These are phyloP conservation scores for Bacterosira constricta DNA, from an alignment of 108 stramenopile genomes.

Conservation along the genomic window DNA sequence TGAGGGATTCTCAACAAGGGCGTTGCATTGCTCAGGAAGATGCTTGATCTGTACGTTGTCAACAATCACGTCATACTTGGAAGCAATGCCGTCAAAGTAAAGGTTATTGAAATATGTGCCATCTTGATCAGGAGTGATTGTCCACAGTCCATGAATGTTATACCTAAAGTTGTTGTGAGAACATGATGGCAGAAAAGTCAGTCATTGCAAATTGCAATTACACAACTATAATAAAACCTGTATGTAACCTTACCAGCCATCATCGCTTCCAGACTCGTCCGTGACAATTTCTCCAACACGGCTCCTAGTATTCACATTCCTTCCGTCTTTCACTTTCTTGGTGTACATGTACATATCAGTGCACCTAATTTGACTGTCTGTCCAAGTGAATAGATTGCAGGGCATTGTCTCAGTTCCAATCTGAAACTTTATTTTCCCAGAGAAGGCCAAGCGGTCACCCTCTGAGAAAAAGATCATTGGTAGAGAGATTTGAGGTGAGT, in stretches of 20 bases:
- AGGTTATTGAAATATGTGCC: conserved; percentile 22
- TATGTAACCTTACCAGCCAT: conserved; percentile 39
- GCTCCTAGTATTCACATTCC: neutral
- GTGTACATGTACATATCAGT: conserved; percentile 33
- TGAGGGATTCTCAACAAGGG: conserved; percentile 37
- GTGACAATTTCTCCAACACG: conserved; percentile 25
- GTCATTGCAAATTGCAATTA: neutral
- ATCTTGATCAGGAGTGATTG: conserved; percentile 6
- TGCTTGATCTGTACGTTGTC: conserved; percentile 35
- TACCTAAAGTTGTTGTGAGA: conserved; percentile 16
- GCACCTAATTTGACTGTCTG: conserved; percentile 23
- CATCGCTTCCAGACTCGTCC: conserved; percentile 31
- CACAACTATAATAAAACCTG: neutral
- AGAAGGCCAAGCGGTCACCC: conserved; percentile 39
- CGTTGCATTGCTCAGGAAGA: conserved; percentile 24
- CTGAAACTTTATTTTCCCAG: conserved; percentile 30
- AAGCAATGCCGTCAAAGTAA: conserved; percentile 36
- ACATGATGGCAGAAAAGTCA: neutral
- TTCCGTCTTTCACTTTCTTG: conserved; percentile 1
- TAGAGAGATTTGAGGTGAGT: neutral
- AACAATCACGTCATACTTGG: conserved; percentile 28
- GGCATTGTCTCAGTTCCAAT: neutral
- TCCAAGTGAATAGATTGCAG: conserved; percentile 36
- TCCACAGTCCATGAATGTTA: conserved; percentile 30
- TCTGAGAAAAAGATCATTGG: neutral